Evolutionary conservation across 805 yeast genomes (phyloP).

Genomic region (Brettanomyces anomalus): DNA sequence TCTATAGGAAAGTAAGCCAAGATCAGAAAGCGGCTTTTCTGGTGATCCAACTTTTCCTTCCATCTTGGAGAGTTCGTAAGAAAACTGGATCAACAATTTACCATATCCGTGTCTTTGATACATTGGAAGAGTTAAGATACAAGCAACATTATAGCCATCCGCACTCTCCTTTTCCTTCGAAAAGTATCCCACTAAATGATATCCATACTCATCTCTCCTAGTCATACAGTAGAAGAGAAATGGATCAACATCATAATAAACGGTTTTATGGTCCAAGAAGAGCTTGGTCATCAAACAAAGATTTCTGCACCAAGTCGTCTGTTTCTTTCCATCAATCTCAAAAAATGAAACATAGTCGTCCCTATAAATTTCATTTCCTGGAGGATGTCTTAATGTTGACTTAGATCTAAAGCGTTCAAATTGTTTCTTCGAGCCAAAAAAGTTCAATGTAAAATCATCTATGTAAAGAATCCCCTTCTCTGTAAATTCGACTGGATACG

Average conservation of each 20-base stretch:
- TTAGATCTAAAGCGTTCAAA: slow-evolving; percentile 87
- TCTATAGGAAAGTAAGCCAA: slow-evolving; percentile 87
- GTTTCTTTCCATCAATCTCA: slow-evolving; percentile 95
- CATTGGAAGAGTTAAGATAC: slow-evolving; percentile 92
- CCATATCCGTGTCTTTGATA: slow-evolving; percentile 96
- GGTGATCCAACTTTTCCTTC: slow-evolving; percentile 95
- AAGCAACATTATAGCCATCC: slow-evolving; percentile 92
- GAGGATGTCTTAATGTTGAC: slow-evolving; percentile 89
- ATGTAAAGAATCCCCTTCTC: slow-evolving; percentile 78
- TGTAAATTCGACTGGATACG: slow-evolving; percentile 90
- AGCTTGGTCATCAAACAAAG: slow-evolving; percentile 83
- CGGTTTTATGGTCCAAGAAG: slow-evolving; percentile 90
- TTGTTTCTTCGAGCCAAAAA: slow-evolving; percentile 82
- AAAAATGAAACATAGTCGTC: slow-evolving; percentile 90
- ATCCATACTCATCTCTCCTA: slow-evolving; percentile 78
- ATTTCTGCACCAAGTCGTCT: slow-evolving; percentile 96
- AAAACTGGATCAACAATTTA: slow-evolving; percentile 81
- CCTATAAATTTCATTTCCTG: slow-evolving; percentile 95
- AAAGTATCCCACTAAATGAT: slow-evolving; percentile 92
- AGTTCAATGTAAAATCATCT: slow-evolving; percentile 84
- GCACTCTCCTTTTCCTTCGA: slow-evolving; percentile 96
- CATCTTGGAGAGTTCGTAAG: slow-evolving; percentile 79
- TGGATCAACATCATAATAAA: slow-evolving; percentile 97
- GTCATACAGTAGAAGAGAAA: slow-evolving; percentile 96
- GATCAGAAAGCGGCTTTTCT: slow-evolving; percentile 92